phyloP scores from a whole-genome alignment of 2,329 filamentous ascomycete species.

The Pseudogymnoascus sp. region DNA sequence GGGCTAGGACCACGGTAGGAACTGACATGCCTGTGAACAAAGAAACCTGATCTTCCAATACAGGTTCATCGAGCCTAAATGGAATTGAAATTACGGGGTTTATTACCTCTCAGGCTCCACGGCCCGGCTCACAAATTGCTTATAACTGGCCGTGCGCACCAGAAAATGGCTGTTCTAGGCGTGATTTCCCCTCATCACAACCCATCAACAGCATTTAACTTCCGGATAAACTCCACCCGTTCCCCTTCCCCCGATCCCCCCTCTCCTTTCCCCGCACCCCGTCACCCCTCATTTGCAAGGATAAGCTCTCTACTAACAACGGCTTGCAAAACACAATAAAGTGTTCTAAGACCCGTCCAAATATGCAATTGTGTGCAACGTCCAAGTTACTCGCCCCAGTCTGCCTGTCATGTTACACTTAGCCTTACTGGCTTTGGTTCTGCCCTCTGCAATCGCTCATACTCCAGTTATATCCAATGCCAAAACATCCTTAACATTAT shows the following conservation, averaged over 20 bases:
- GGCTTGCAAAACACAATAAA: background rate
- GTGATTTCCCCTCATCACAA: background rate
- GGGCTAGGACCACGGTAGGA: too few relatives aligned
- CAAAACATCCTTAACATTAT: slow-evolving; percentile 41
- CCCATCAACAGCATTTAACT: background rate
- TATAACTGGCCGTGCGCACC: background rate
- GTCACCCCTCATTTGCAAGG: slow-evolving; percentile 1
- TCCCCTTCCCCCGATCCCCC: background rate
- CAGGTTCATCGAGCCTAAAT: background rate
- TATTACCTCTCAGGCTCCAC: background rate
- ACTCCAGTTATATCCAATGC: slow-evolving; percentile 27
- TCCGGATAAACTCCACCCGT: background rate
- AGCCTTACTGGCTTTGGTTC: background rate
- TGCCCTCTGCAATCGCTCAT: slow-evolving; percentile 7
- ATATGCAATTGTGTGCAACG: background rate
- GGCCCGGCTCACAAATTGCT: slow-evolving; percentile 2
- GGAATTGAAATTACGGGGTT: background rate
- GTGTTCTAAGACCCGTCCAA: background rate
- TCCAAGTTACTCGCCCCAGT: background rate
- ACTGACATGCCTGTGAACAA: too few relatives aligned
- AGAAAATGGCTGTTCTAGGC: background rate
- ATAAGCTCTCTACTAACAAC: background rate
- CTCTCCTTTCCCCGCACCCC: background rate
- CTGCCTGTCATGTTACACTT: background rate
- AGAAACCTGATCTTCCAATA: too few relatives aligned